phyloP scores from a whole-genome alignment of 306 rosid species.

The Mimosa pudica region DNA sequence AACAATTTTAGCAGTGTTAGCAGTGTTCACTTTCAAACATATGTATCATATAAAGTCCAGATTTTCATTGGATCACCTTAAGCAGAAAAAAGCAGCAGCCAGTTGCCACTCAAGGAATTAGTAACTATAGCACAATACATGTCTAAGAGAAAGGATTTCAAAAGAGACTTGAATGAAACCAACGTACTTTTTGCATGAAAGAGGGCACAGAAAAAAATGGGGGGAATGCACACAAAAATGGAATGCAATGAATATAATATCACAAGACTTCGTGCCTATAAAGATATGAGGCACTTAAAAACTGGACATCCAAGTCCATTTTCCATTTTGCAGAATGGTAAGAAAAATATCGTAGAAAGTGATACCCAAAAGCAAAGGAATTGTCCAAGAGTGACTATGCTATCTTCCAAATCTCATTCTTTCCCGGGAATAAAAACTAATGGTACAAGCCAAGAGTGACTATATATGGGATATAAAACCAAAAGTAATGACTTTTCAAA shows the following conservation, averaged over 20 bases:
- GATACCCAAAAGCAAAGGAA: conserved; percentile 2
- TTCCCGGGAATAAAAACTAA: not conserved
- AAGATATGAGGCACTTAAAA: conserved; percentile 24
- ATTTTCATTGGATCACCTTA: not conserved
- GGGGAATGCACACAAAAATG: conserved; percentile 20
- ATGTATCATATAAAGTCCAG: not conserved
- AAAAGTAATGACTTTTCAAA: not conserved
- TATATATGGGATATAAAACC: not conserved
- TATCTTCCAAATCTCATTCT: conserved; percentile 35
- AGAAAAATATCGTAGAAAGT: conserved; percentile 3
- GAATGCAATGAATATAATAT: not conserved
- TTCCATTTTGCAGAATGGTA: not conserved
- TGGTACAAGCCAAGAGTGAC: not conserved
- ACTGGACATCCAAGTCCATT: conserved; percentile 12
- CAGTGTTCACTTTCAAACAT: conserved; percentile 8
- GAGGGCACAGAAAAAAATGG: not conserved
- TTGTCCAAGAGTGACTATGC: conserved; percentile 8
- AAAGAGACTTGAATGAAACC: not conserved
- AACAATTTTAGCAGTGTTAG: not conserved
- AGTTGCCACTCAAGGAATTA: not conserved
- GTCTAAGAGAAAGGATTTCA: not conserved
- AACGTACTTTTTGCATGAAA: not conserved
- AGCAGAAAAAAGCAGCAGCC: not conserved
- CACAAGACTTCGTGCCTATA: conserved; percentile 13
- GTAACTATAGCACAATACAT: conserved; percentile 2